Evolutionary conservation across 306 rosid genomes (phyloP), one percentile per base, ranked within the genome.

Genomic region (Dryas drummondii): DNA sequence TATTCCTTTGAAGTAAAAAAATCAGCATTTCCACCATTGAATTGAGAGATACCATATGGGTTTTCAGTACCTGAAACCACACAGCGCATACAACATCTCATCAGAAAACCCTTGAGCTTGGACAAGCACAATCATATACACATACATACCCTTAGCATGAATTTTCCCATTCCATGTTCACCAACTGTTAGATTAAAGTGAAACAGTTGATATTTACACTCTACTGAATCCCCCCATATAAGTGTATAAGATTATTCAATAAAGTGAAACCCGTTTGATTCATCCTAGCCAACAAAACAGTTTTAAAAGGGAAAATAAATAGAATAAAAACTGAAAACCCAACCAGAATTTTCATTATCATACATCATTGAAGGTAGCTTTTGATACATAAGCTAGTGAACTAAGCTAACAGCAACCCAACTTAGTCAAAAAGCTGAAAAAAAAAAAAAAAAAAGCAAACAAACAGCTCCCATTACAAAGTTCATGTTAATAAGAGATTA

Each of bases 41-140:
- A 48, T 6, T 45, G 62, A 32, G 67, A 64, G 41, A 73, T 59
- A 51, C 62, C 75, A 52, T 53, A 12, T 40, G 77, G 8, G n/a
- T 63, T 64, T 60, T 58, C 76, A 15, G 79, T 7, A 54, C 76
- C 89, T 79, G 81, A 74, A 79, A 64, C 56, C 65, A 68, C 1
- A 5, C 5, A 52, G 14, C 53, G 53, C 46, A 11, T 2, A 22
- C 45, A 14, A 44, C 17, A 22, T 66, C 3, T 66, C 73, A 76
- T 32, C 19, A 76, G 4, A 76, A 55, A 13, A 42, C 63, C 62
- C 27, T 64, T 14, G 22, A 63, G 26, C 71, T 37, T 41, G 64
- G 9, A n/a, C 53, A 42, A 41, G 11, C 72, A 40, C 44, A 41
- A 19, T 8, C 9, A 22, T 13, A 26, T 4, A 59, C 16, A 63